Conservation (phyloP, 2,329 filamentous ascomycete species). For the Coniochaeta prunicola region DNA sequence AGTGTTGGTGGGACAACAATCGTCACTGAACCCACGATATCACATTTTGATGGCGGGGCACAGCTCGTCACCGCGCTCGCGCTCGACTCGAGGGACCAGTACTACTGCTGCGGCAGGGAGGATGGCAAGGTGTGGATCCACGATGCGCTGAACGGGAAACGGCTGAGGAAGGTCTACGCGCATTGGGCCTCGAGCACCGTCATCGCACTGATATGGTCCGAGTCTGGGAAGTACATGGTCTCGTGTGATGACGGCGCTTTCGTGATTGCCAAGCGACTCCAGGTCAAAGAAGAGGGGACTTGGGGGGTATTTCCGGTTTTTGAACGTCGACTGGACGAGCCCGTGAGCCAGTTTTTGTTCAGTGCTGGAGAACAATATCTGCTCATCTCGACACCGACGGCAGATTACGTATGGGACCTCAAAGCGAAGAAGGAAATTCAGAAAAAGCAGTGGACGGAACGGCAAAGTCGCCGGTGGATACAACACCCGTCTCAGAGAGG, state of each 20-base stretch:
- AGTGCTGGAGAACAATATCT: constrained; percentile 1
- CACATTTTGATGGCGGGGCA: not conserved
- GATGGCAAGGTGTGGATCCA: constrained; percentile 1
- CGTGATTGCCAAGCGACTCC: not conserved
- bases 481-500: not conserved
- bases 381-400: not conserved
- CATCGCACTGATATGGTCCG: not conserved
- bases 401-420: not conserved
- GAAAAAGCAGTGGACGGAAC: not conserved
- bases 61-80: not conserved
- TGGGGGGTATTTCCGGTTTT: constrained; percentile 3
- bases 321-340: not conserved
- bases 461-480: not conserved
- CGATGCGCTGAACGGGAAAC: not conserved
- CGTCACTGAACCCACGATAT: not conserved
- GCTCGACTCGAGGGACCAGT: not conserved
- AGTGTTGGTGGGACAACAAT: not conserved
- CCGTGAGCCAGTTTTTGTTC: constrained; percentile 1
- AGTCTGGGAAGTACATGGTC: constrained; percentile 1
- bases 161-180: constrained; percentile 2
- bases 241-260: not conserved
- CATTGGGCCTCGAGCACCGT: not conserved
- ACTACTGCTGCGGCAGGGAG: constrained; percentile 2
- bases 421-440: not conserved
- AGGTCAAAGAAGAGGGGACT: constrained; percentile 1